Evolutionary conservation across 441 rosid species (phyloP), one percentile per base, ranked within the genome.

Genomic region (Erysimum cheiri): DNA sequence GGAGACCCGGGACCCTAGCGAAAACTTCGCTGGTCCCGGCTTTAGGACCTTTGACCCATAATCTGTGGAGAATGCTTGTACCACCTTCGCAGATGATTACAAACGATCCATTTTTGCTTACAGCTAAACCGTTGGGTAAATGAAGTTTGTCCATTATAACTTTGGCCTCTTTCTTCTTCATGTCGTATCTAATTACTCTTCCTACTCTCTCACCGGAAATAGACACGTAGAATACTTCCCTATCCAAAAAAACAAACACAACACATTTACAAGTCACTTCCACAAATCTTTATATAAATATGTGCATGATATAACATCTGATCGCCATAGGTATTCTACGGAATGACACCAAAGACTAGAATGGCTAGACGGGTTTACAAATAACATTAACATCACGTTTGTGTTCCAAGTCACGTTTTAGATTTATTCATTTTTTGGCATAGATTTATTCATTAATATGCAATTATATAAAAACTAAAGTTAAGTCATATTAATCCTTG

Each of bases 111-210:
- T 91, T 81, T 56, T 81, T 85, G 88, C 88, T 87, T 46, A 91
- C 55, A 8, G 95, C 83, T 28, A 88, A 86, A 3, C 95, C 94
- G 52, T 91, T 91, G 9, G 90, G 83, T 29, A 88, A 88, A 8
- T 81, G 81, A 9, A 88, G 82, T 64, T 74, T 83, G 36, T 75
- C 68, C 53, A 79, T 54, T 9, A 85, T 17, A 6, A 86, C 83
- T 6, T 64, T 79, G 55, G 84, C 81, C 14, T 74, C 65, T 48
- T 80, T 79, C 37, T 36, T 81, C 5, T 31, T 61, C 65, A 82
- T 79, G 13, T 87, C 83, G 14, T 87, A 87, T 78, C 80, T 82
- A 57, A 84, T 67, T 10, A 90, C 44, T 67, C 91, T 88, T 7
- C 91, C 96, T 4, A 70, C 77, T 43, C 2, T 80, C 17, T 84